Evolutionary conservation across 2,329 filamentous ascomycete genomes (phyloP).

Genomic region (Fusarium neocosmosporiellum): DNA sequence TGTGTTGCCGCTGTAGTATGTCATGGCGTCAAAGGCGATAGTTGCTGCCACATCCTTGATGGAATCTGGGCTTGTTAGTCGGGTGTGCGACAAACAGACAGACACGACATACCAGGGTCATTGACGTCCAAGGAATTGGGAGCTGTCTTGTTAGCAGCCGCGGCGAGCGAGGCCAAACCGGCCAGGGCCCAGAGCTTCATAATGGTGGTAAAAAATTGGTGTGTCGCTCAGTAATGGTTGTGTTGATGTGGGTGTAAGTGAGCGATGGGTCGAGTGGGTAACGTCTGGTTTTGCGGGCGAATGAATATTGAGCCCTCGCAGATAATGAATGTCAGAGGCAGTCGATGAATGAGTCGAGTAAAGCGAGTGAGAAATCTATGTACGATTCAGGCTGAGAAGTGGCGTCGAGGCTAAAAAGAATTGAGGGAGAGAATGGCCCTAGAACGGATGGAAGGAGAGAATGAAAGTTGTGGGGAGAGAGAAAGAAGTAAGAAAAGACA

Average conservation of each 20-base stretch:
- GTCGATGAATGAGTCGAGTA: not conserved
- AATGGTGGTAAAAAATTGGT: not conserved
- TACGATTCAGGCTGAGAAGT: not conserved
- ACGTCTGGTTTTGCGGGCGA: not conserved
- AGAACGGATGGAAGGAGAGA: not conserved
- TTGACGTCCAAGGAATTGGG: slow-evolving; percentile 35
- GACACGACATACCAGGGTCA: slow-evolving; percentile 26
- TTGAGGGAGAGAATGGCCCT: not conserved
- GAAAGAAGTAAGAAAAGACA: not conserved
- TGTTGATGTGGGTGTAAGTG: not conserved
- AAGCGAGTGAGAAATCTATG: slow-evolving; percentile 10
- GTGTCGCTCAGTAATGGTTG: slow-evolving; percentile 17
- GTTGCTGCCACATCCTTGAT: slow-evolving; percentile 70
- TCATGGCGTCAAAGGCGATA: slow-evolving; percentile 70
- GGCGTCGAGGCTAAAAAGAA: not conserved
- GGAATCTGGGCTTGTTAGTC: slow-evolving; percentile 59
- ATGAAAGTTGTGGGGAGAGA: not conserved
- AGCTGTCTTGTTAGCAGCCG: slow-evolving; percentile 26
- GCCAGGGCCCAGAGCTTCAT: slow-evolving; percentile 33
- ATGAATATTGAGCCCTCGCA: not conserved
- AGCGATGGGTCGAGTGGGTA: not conserved
- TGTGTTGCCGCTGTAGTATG: slow-evolving; percentile 72
- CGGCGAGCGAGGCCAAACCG: slow-evolving; percentile 27
- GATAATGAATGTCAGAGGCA: slow-evolving; percentile 8
- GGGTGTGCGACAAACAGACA: not conserved